phyloP scores from a whole-genome alignment of 2,329 filamentous ascomycete species.

The Phaeosphaeria sp. region DNA sequence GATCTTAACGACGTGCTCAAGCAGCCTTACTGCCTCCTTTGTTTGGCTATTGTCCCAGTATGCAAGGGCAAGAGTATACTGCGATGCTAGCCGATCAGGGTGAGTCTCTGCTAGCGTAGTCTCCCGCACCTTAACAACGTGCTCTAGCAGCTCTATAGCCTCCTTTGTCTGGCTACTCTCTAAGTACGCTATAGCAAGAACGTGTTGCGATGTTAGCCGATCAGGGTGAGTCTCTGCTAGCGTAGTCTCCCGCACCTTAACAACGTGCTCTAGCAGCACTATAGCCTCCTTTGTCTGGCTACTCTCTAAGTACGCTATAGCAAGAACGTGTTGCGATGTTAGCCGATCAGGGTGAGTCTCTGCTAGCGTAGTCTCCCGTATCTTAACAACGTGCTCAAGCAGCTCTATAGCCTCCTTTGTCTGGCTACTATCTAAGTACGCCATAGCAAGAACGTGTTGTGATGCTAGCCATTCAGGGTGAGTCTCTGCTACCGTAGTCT shows the following conservation, averaged over 20 bases:
- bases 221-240: slow-evolving; percentile 12
- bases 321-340: slow-evolving; percentile 16
- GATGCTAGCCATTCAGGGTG: slow-evolving; percentile 13
- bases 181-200: slow-evolving; percentile 7
- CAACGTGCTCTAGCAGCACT: slow-evolving; percentile 13
- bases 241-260: slow-evolving; percentile 7
- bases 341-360: slow-evolving; percentile 12
- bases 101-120: slow-evolving; percentile 11
- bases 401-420: slow-evolving; percentile 8
- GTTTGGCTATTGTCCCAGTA: slow-evolving; percentile 7
- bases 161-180: slow-evolving; percentile 2
- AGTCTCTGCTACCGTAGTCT: slow-evolving; percentile 9
- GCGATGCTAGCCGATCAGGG: slow-evolving; percentile 12
- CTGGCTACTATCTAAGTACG: slow-evolving; percentile 6
- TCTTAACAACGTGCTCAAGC: slow-evolving; percentile 14
- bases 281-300: slow-evolving; percentile 8
- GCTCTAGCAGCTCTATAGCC: slow-evolving; percentile 12
- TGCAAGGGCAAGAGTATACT: slow-evolving; percentile 13
- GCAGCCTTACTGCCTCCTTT: slow-evolving; percentile 9
- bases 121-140: slow-evolving; percentile 9
- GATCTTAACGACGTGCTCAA: slow-evolving; percentile 9
- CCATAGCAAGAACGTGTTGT: slow-evolving; percentile 13
- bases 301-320: slow-evolving; percentile 4
- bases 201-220: slow-evolving; percentile 15
- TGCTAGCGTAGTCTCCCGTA: slow-evolving; percentile 6